phyloP scores from a whole-genome alignment of 352 stramenopile genomes.

The Thalassiosira ordinaria region DNA sequence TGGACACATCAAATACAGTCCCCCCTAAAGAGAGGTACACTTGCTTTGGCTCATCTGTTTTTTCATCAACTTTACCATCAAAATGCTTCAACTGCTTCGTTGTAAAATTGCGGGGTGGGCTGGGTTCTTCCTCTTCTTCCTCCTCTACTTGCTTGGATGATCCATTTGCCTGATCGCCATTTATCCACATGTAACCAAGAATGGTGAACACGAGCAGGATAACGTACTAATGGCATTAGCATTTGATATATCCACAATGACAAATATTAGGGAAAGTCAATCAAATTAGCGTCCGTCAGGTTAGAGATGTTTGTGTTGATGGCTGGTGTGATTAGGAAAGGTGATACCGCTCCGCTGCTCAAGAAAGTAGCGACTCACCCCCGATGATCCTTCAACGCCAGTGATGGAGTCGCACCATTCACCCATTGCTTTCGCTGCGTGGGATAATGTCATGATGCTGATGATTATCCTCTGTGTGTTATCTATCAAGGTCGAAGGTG shows the following conservation, averaged over 20 bases:
- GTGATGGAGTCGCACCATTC: constrained; percentile 53
- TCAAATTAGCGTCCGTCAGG: constrained; percentile 13
- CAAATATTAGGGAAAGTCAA: constrained; percentile 1
- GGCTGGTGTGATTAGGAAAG: too few relatives aligned
- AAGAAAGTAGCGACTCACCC: constrained; percentile 31
- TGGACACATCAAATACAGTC: constrained; percentile 96
- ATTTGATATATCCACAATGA: constrained; percentile 1
- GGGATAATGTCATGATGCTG: constrained; percentile 41
- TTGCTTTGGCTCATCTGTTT: constrained; percentile 84
- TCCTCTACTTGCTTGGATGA: constrained; percentile 37
- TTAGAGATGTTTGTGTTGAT: too few relatives aligned
- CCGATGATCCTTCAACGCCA: constrained; percentile 44
- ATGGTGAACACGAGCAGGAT: constrained; percentile 43
- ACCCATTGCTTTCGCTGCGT: constrained; percentile 51
- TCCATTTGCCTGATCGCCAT: constrained; percentile 45
- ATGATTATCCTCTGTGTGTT: too few relatives aligned
- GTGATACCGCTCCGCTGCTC: too few relatives aligned
- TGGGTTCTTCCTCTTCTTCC: constrained; percentile 61
- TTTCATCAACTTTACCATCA: constrained; percentile 88
- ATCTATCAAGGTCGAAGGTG: too few relatives aligned
- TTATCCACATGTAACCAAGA: constrained; percentile 48
- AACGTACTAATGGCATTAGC: constrained; percentile 43
- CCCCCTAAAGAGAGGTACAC: constrained; percentile 96
- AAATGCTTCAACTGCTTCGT: constrained; percentile 90
- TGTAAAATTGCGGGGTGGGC: constrained; percentile 91